Base-by-base conservation (phyloP, 805 yeast species). In the Pichia membranifaciens region DNA sequence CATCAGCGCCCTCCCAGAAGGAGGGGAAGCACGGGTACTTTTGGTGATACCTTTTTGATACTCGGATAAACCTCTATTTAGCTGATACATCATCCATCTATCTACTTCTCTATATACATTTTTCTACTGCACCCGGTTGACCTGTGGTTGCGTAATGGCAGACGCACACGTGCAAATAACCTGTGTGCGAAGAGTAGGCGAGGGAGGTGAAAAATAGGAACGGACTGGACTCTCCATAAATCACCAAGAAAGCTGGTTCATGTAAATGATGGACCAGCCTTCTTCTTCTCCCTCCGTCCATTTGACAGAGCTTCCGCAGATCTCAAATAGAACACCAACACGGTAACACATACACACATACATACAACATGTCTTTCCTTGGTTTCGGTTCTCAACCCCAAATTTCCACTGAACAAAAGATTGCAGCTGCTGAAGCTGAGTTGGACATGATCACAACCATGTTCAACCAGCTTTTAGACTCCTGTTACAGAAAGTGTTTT, bases 401-500 rank as follows among this genome's bases (percentile, higher is more conserved):
- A 65, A 62, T 81, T 54, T 73, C 84, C 22, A 76, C 88, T 36
- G 84, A 82, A 54, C 89, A 84, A 66, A 86, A 86, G 66, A 74
- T 86, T 52, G 76, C 76, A 60, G 96, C 96, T 56, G 99, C 99
- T 44, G 98, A 91, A 71, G 87, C 96, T 49, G 99, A 91, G 69
- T 77, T 91, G 56, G 99, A 91, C 67, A 84, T 93, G 82, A 96
- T 91, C 58, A 90, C 97, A 35, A 96, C 93, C 58, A 89, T 91
- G 97, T 91, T 91, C 80, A 91, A 91, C 79, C 78, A 62, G 60
- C 74, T 90, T 60, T 95, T 89, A 21, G 90, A 84, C 60, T 84
- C 87, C 57, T 90, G 98, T 66, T 93, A 90, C 68, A 67, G 71
- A 57, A 90, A 90, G 71, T 90, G 98, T 72, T 84, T 89, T 64